Evolutionary conservation across 1,139 yeast species (phyloP).

Genomic region (Kodamaea ohmeri): DNA sequence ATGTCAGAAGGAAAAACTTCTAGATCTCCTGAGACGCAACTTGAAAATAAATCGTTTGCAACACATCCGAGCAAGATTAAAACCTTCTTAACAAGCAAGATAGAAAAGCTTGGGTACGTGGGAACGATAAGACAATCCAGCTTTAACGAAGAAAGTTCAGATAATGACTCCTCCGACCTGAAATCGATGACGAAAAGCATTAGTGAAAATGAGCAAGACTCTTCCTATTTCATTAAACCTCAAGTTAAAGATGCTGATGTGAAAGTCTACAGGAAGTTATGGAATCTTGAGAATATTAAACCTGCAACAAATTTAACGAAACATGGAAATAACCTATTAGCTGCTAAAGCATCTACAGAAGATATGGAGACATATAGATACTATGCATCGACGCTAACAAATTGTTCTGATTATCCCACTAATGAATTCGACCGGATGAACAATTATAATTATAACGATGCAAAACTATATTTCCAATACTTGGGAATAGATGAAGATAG

Average conservation of each 20-base stretch:
- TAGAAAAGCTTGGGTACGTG: slow-evolving; percentile 32
- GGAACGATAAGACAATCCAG: slow-evolving; percentile 9
- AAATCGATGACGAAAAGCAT: neutral
- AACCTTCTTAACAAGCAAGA: slow-evolving; percentile 31
- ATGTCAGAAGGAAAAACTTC: neutral
- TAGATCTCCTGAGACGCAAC: neutral
- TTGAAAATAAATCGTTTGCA: slow-evolving; percentile 10
- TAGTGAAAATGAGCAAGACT: slow-evolving; percentile 3
- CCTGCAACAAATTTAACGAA: neutral
- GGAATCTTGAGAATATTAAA: slow-evolving; percentile 9
- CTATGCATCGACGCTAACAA: slow-evolving; percentile 15
- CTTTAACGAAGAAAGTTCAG: slow-evolving; percentile 4
- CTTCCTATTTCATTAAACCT: slow-evolving; percentile 5
- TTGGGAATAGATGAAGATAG: slow-evolving; percentile 28
- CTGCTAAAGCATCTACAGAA: slow-evolving; percentile 12
- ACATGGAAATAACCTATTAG: neutral
- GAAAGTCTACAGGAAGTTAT: slow-evolving; percentile 12
- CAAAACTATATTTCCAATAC: slow-evolving; percentile 24
- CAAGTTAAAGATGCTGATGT: slow-evolving; percentile 11
- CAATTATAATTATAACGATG: slow-evolving; percentile 17
- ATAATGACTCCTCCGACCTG: neutral
- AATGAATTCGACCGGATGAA: neutral
- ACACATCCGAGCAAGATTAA: slow-evolving; percentile 29
- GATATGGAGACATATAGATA: slow-evolving; percentile 19
- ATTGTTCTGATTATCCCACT: slow-evolving; percentile 1